Percentiles rank a stretch among this genome's conserved stretches.
phyloP scores from a whole-genome alignment of 2,329 filamentous ascomycete species.

The Fusarium oligoseptatum region DNA sequence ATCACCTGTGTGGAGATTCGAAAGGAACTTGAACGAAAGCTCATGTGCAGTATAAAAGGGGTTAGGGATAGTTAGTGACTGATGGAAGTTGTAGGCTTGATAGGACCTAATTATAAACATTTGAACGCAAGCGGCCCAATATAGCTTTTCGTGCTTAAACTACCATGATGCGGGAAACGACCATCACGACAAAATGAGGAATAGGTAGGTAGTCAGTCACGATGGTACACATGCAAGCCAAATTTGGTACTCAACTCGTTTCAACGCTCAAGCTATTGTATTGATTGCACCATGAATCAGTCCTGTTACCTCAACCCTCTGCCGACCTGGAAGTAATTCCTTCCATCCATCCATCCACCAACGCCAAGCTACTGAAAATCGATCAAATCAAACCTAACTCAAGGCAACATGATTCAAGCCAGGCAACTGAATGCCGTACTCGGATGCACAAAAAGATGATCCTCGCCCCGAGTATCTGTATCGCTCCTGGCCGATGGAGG shows the following conservation, averaged over 20 bases:
- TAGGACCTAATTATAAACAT: slow-evolving; percentile 16
- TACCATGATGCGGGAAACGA: neutral
- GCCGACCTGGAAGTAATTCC: slow-evolving; percentile 35
- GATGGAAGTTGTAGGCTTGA: slow-evolving; percentile 3
- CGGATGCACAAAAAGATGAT: slow-evolving; percentile 27
- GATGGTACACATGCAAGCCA: neutral
- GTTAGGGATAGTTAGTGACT: neutral
- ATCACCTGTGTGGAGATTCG: neutral
- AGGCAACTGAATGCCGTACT: slow-evolving; percentile 22
- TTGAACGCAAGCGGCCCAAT: neutral
- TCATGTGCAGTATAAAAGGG: slow-evolving; percentile 3
- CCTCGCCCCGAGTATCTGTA: slow-evolving; percentile 2
- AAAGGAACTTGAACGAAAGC: neutral
- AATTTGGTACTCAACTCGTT: slow-evolving; percentile 24
- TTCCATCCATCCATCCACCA: slow-evolving; percentile 41
- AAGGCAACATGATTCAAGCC: slow-evolving; percentile 19
- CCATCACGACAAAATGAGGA: neutral
- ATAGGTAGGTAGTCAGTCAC: neutral
- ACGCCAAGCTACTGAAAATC: slow-evolving; percentile 47
- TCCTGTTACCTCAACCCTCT: slow-evolving; percentile 19
- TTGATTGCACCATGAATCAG: slow-evolving; percentile 32
- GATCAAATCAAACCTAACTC: slow-evolving; percentile 30
- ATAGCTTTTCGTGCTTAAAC: neutral
- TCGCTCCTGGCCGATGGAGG: slow-evolving; percentile 16
- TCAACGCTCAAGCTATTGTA: slow-evolving; percentile 39